Conservation (phyloP, 2,329 filamentous ascomycete species). For the Decorospora gaudefroyi region DNA sequence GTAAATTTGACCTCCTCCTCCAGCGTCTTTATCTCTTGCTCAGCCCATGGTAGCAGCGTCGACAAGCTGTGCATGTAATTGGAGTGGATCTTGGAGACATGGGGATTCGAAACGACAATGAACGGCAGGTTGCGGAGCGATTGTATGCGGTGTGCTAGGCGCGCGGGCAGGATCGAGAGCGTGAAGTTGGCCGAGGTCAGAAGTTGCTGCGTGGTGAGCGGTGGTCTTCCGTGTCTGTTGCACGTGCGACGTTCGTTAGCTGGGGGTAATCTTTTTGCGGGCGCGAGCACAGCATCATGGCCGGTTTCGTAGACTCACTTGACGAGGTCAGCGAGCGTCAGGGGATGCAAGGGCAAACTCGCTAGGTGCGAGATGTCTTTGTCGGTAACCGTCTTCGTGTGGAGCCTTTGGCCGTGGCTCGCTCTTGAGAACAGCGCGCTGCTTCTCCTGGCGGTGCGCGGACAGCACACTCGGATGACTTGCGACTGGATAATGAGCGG, state of each 20-base stretch:
- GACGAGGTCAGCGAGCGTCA: slow-evolving; percentile 86
- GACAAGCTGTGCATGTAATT: slow-evolving; percentile 95
- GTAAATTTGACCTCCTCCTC: slow-evolving; percentile 92
- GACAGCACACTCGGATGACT: slow-evolving; percentile 43
- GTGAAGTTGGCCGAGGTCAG: slow-evolving; percentile 95
- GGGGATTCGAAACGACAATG: slow-evolving; percentile 97
- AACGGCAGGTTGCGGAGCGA: slow-evolving; percentile 91
- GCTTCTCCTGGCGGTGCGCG: slow-evolving; percentile 27
- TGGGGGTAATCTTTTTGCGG: neutral
- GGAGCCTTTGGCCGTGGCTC: slow-evolving; percentile 29
- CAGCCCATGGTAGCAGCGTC: slow-evolving; percentile 82
- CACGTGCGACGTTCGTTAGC: slow-evolving; percentile 19
- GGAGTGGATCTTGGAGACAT: slow-evolving; percentile 91
- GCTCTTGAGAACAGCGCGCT: slow-evolving; percentile 22
- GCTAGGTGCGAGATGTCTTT: slow-evolving; percentile 80
- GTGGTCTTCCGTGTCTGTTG: slow-evolving; percentile 74
- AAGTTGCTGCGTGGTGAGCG: slow-evolving; percentile 77
- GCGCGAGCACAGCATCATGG: neutral
- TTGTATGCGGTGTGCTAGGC: slow-evolving; percentile 91
- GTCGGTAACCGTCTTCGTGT: slow-evolving; percentile 59
- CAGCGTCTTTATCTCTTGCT: slow-evolving; percentile 71
- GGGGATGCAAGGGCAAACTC: slow-evolving; percentile 73
- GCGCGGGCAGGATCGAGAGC: slow-evolving; percentile 85
- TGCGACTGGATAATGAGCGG: slow-evolving; percentile 46
- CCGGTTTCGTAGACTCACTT: slow-evolving; percentile 60